Evolutionary conservation across 805 yeast genomes (phyloP).

Genomic region (Saccharomyces eubayanus): DNA sequence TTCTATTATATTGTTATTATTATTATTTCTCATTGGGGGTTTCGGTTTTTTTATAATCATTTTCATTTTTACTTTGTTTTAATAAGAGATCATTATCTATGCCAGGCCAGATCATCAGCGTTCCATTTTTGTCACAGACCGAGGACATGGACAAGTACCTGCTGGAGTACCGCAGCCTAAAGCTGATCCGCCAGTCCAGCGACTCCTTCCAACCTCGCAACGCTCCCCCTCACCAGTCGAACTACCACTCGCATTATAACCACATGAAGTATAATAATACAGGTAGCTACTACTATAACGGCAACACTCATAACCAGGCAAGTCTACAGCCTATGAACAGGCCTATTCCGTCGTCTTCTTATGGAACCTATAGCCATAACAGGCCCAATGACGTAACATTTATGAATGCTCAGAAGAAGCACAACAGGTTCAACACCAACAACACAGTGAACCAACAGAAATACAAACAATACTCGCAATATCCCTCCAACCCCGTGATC

Average conservation of each 20-base stretch:
- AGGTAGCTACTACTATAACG: not conserved
- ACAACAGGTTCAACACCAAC: not conserved
- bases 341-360: not conserved
- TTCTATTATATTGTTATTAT: not conserved
- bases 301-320: slow-evolving; percentile 1
- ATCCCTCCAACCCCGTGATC: slow-evolving; percentile 6
- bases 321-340: not conserved
- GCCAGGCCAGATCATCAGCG: slow-evolving; percentile 27
- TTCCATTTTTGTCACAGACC: slow-evolving; percentile 29
- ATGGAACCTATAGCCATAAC: not conserved
- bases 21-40: not conserved
- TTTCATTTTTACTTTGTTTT: not conserved
- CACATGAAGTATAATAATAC: not conserved
- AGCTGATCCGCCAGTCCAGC: slow-evolving; percentile 12
- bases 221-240: slow-evolving; percentile 1
- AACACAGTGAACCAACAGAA: not conserved
- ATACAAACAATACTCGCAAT: slow-evolving; percentile 1
- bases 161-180: slow-evolving; percentile 20
- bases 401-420: not conserved
- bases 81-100: slow-evolving; percentile 6
- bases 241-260: not conserved
- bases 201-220: slow-evolving; percentile 5
- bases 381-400: not conserved
- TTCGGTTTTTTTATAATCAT: slow-evolving; percentile 1
- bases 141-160: slow-evolving; percentile 31